Evolutionary conservation across 164 flowering plant genomes (phyloP).

Genomic region (Kalanchoe fedtschenkoi): DNA sequence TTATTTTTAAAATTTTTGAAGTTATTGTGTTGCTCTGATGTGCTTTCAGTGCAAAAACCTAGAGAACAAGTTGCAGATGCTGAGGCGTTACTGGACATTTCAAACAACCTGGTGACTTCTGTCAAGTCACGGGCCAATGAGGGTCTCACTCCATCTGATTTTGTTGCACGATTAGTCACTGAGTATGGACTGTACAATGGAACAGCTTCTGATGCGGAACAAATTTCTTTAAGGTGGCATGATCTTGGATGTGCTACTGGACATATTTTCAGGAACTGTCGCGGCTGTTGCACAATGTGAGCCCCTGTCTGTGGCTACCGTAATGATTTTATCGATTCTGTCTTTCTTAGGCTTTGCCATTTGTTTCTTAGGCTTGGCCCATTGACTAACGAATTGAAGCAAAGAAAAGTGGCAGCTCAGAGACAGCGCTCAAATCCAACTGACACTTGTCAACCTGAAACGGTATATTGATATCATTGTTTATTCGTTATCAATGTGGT

Average conservation of each 20-base stretch:
- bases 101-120: conserved; percentile 50
- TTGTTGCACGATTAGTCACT: conserved; percentile 33
- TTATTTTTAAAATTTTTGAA: not conserved
- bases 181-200: conserved; percentile 27
- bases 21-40: not conserved
- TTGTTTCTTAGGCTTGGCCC: conserved; percentile 75
- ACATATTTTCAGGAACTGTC: not conserved
- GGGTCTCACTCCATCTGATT: conserved; percentile 61
- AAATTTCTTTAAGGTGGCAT: conserved; percentile 38
- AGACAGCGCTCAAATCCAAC: conserved; percentile 36
- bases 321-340: not conserved
- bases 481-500: not conserved
- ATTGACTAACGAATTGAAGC: conserved; percentile 63
- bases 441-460: conserved; percentile 49
- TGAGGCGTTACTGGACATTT: conserved; percentile 67
- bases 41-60: conserved; percentile 63
- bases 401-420: conserved; percentile 33
- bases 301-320: not conserved
- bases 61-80: conserved; percentile 97
- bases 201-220: conserved; percentile 17
- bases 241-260: conserved; percentile 34
- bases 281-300: not conserved
- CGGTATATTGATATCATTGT: conserved; percentile 29
- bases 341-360: not conserved
- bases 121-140: conserved; percentile 41